phyloP scores from a whole-genome alignment of 371 early-diverging fungal genomes.

The Apophysomyces variabilis region DNA sequence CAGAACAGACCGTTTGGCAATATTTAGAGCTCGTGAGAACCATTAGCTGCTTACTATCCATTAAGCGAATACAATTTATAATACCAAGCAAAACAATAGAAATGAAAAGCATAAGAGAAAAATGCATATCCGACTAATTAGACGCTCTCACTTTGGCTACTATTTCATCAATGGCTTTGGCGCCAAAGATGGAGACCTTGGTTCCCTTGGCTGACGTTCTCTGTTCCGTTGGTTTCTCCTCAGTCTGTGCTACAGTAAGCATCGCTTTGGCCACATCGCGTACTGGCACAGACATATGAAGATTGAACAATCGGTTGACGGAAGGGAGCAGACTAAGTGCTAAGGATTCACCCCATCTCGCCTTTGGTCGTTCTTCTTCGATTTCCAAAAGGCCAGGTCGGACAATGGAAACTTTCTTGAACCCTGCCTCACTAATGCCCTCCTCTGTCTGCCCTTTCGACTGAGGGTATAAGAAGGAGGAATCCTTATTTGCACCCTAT shows the following conservation, averaged over 20 bases:
- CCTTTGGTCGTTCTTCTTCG: conserved; percentile 40
- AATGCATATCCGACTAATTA: no score
- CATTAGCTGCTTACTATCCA: no score
- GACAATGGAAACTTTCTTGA: conserved; percentile 67
- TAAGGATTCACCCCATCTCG: conserved; percentile 24
- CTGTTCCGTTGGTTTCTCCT: not conserved
- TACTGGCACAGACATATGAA: conserved; percentile 26
- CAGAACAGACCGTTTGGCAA: no score
- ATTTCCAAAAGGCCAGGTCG: conserved; percentile 63
- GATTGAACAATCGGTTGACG: conserved; percentile 22
- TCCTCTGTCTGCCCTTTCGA: conserved; percentile 81
- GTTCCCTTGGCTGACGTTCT: not conserved
- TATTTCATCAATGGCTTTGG: not conserved
- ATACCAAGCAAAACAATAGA: no score
- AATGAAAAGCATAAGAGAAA: no score
- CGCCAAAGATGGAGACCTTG: not conserved
- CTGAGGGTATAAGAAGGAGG: conserved; percentile 69
- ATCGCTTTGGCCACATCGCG: conserved; percentile 38
- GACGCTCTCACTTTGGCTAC: not conserved
- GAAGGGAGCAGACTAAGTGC: conserved; percentile 18
- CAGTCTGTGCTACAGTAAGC: conserved; percentile 29
- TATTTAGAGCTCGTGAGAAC: no score
- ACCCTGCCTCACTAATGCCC: conserved; percentile 62
- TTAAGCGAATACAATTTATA: no score
- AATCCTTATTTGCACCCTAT: conserved; percentile 60